A percentile compares a stretch with the other conserved stretches of the same genome.
Conservation (phyloP, 108 stramenopile species). For the Pseudonitzschia pungens region DNA sequence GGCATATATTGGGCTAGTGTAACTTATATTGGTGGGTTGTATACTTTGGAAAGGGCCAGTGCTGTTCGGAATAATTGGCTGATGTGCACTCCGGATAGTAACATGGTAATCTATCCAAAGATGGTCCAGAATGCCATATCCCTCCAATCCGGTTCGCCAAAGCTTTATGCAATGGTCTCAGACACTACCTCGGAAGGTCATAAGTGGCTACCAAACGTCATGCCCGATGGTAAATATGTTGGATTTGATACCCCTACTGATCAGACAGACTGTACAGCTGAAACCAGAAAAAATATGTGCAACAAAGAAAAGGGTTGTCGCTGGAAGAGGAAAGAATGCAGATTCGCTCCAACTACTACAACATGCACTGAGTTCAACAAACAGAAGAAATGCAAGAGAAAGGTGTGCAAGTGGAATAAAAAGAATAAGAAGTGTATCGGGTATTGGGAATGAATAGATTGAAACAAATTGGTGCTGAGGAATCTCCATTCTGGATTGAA, state of each 20-base stretch:
- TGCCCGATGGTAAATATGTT: background rate
- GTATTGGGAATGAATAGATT: too few relatives aligned
- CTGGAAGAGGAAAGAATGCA: too few relatives aligned
- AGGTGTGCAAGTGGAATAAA: too few relatives aligned
- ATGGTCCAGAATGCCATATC: background rate
- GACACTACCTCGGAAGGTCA: background rate
- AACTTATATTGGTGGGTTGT: background rate
- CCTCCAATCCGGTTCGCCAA: background rate
- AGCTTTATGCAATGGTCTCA: background rate
- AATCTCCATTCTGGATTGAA: too few relatives aligned
- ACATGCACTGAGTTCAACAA: too few relatives aligned
- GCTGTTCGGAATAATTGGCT: background rate
- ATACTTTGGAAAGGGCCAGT: background rate
- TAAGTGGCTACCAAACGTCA: background rate
- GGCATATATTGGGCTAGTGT: background rate
- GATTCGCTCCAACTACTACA: too few relatives aligned
- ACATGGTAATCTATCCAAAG: background rate
- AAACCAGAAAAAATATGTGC: too few relatives aligned
- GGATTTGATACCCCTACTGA: background rate
- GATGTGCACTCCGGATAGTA: background rate
- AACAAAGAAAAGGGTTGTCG: too few relatives aligned
- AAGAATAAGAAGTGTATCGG: too few relatives aligned
- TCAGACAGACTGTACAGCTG: too few relatives aligned
- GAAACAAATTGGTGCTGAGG: too few relatives aligned
- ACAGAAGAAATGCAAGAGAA: too few relatives aligned